Conservation (phyloP, 257 asterid species). For the Solanum corneliomulleri region DNA sequence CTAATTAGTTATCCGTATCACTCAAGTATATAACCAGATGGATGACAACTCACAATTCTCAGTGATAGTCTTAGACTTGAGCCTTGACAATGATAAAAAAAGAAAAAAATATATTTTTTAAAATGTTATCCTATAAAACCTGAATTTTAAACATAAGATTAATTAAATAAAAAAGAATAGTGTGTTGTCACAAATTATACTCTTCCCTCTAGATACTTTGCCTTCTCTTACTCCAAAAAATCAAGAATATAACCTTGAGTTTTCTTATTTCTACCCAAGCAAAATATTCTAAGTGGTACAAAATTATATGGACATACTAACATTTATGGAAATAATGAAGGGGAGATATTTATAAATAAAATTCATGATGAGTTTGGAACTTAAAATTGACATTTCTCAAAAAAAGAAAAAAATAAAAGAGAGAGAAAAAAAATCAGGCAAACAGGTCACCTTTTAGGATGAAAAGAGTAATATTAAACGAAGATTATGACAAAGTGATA, state of each 20-base stretch:
- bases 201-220: background rate
- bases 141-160: too few species aligned
- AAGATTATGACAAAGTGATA: too few species aligned
- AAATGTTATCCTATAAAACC: too few species aligned
- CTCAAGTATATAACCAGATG: background rate
- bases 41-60: background rate
- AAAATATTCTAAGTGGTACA: background rate
- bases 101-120: too few species aligned
- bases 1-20: background rate
- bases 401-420: background rate
- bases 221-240: background rate
- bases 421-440: background rate
- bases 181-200: background rate
- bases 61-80: background rate
- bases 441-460: background rate
- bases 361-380: background rate
- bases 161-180: too few species aligned
- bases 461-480: constrained; percentile 4
- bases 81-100: background rate
- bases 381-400: background rate
- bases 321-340: background rate
- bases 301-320: background rate
- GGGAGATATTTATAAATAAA: background rate
- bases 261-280: background rate
- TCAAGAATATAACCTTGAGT: background rate